Base-by-base conservation (phyloP, 1,284 basidiomycete genomes). In the Erythrobasidium hasegawianum region DNA sequence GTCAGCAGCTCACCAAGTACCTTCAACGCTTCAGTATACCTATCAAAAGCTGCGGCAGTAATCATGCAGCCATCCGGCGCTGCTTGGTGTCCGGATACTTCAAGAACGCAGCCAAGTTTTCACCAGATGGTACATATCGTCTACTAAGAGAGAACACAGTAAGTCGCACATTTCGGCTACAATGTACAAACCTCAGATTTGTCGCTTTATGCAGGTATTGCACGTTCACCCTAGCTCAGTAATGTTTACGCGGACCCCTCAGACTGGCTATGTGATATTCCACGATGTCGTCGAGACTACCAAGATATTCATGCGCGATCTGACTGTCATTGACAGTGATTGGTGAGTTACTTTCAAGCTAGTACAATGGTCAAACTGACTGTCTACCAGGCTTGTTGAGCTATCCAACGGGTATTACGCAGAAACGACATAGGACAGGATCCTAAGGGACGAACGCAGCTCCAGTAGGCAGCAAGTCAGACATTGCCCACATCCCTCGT, bases 231-330 rank as follows among this genome's bases (percentile, higher is more conserved):
- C 95, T 0, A 90, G 87, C 11, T 97, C 93, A 1, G 90, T 97
- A 10, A 80, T 97, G 66, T 98, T 98, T 76, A 96, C 92, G 1
- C 82, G 96, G 41, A 90, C 89, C 72, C 89, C 95, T 1, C 82
- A 85, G 16, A 87, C 87, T 0, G 89, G 89, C 10, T 98, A 91
- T 90, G 90, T 97, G 5, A 81, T 98, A 22, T 98, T 88, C 75
- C 91, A 96, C 75, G 94, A 98, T 76, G 87, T 97, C 78, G 85
- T 95, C 72, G 92, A 97, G 77, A 97, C 95, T 0, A 93, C 90
- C 71, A 97, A 95, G 78, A 86, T 76, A 26, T 83, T 82, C 71
- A 83, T 84, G 77, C 73, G 81, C 50, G 83, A 84, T 70, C 62
- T 84, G 18, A 82, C 81, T 0, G 79, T 81, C 7, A 77, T 83